A percentile compares a stretch with the other conserved stretches of the same genome.
These are phyloP conservation scores for Typha latifolia DNA, from an alignment of 176 grass and related monocot genomes.

Conservation along the genomic window DNA sequence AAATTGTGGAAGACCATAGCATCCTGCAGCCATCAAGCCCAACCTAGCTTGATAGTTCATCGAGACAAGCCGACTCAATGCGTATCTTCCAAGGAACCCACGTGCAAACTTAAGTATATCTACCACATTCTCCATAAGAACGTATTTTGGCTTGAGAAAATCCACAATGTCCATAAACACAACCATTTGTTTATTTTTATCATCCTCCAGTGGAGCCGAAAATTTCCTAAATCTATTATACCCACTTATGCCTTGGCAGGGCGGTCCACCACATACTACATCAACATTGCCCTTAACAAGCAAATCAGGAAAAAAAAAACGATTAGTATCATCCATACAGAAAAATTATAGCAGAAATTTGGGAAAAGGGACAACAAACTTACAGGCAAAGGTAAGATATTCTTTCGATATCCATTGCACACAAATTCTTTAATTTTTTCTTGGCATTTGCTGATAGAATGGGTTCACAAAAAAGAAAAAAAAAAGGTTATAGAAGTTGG, in stretches of 20 bases:
- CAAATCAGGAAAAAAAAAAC: neutral
- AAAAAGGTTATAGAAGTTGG: neutral
- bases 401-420: constrained; percentile 32
- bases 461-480: constrained; percentile 18
- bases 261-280: constrained; percentile 77
- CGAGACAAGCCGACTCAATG: constrained; percentile 56
- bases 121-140: constrained; percentile 88
- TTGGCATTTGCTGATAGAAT: constrained; percentile 38
- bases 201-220: constrained; percentile 53
- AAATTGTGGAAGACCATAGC: constrained; percentile 82
- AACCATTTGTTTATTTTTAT: constrained; percentile 83
- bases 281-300: constrained; percentile 53
- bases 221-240: constrained; percentile 86
- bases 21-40: constrained; percentile 71
- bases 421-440: constrained; percentile 74
- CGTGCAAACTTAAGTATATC: constrained; percentile 83
- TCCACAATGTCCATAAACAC: constrained; percentile 73
- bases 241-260: constrained; percentile 84
- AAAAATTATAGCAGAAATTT: neutral
- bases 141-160: constrained; percentile 68
- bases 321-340: neutral
- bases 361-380: constrained; percentile 7
- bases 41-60: constrained; percentile 75
- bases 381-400: constrained; percentile 66
- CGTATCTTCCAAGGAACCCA: constrained; percentile 64